Percentiles rank a stretch among this genome's conserved stretches.
Conservation (phyloP, 2,329 filamentous ascomycete species). For the Didymella lethalis region DNA sequence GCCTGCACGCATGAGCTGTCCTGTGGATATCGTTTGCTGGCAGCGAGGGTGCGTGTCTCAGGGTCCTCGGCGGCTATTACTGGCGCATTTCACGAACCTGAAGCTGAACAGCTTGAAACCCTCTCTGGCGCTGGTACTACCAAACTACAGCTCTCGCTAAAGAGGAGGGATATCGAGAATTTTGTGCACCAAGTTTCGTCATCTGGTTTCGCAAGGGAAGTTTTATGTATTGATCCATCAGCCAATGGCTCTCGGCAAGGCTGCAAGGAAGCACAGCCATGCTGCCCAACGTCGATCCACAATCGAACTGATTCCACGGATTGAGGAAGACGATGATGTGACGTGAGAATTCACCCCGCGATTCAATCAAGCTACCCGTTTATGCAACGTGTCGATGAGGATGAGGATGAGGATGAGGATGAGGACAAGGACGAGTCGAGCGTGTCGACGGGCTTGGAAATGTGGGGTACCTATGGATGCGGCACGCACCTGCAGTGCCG, state of each 20-base stretch:
- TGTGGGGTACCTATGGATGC: slow-evolving; percentile 20
- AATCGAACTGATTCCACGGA: neutral
- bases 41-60: neutral
- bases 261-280: neutral
- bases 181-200: neutral
- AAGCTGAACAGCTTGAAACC: slow-evolving; percentile 1
- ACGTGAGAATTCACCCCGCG: too few species aligned
- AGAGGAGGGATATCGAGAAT: neutral
- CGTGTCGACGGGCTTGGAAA: neutral
- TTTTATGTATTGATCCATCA: neutral
- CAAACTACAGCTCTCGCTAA: neutral
- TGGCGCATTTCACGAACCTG: neutral
- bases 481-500: slow-evolving; percentile 15
- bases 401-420: neutral
- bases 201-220: neutral
- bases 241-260: neutral
- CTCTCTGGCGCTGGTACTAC: slow-evolving; percentile 1
- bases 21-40: slow-evolving; percentile 5
- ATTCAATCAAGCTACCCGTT: neutral
- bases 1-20: slow-evolving; percentile 14
- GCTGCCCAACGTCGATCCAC: neutral
- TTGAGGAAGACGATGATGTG: neutral
- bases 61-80: neutral
- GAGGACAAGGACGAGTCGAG: neutral
- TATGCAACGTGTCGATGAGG: neutral